Percentiles rank a stretch among this genome's conserved stretches.
Conservation (phyloP, 495 filamentous ascomycete genomes). For the Daldinia grandis region DNA sequence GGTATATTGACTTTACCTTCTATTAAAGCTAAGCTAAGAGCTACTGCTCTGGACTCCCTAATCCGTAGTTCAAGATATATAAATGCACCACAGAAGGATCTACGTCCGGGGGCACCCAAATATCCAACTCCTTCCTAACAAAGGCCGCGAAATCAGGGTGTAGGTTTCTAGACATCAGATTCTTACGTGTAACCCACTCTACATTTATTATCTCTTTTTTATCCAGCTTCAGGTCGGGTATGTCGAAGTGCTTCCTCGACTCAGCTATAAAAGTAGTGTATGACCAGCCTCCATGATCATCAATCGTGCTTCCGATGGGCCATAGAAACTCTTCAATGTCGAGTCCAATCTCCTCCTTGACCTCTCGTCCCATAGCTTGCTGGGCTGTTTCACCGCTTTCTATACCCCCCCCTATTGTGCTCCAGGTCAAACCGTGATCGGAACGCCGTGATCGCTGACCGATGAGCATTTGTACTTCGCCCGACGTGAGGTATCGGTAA, state of each 20-base stretch:
- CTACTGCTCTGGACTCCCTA: no score
- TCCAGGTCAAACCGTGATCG: background rate
- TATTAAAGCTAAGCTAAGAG: no score
- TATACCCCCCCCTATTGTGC: slow-evolving; percentile 9
- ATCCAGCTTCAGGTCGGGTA: background rate
- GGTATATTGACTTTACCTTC: no score
- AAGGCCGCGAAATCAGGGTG: background rate
- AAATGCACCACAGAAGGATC: no score
- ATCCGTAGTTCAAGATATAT: no score
- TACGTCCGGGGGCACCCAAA: no score
- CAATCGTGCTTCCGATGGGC: background rate
- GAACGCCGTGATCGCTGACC: background rate
- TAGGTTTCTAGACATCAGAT: background rate
- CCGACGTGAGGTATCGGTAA: slow-evolving; percentile 3
- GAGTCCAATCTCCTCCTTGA: slow-evolving; percentile 12
- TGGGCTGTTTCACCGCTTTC: background rate
- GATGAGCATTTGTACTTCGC: slow-evolving; percentile 25
- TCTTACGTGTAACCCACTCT: slow-evolving; percentile 3
- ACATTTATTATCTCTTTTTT: background rate
- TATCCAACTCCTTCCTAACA: background rate
- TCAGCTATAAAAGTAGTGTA: slow-evolving; percentile 9
- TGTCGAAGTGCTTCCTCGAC: background rate
- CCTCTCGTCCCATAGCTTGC: background rate
- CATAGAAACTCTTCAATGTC: background rate
- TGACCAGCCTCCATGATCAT: slow-evolving; percentile 9